Conservation (phyloP, 2,329 filamentous ascomycete species). For the Xylariaceae sp. region DNA sequence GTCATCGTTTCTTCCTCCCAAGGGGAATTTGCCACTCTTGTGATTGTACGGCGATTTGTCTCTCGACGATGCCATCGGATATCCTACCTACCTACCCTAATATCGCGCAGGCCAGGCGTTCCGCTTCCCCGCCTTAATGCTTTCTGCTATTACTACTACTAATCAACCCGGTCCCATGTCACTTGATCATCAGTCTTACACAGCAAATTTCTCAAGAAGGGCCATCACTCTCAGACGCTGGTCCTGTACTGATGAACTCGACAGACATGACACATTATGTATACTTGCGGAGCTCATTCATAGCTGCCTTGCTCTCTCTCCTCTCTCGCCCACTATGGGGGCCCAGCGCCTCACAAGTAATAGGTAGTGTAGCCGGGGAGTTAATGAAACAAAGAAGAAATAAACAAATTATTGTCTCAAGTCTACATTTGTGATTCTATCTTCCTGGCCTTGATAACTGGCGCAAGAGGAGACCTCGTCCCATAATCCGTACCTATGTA, state of each 20-base stretch:
- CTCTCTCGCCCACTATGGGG: not conserved
- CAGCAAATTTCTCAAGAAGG: conserved; percentile 2
- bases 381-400: not conserved
- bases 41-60: not conserved
- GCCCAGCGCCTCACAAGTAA: not conserved
- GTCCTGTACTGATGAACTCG: conserved; percentile 10
- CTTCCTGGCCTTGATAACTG: not conserved
- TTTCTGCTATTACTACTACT: conserved; percentile 2
- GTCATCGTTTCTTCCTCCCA: not conserved
- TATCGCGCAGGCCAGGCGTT: not conserved
- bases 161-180: conserved; percentile 1
- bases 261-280: not conserved
- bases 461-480: not conserved
- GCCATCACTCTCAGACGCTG: not conserved
- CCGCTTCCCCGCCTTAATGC: not conserved
- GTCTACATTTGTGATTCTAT: no score
- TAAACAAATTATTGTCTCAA: no score
- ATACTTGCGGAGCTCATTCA: not conserved
- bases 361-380: not conserved
- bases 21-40: not conserved
- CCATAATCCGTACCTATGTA: not conserved
- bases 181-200: conserved; percentile 8
- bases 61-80: no score
- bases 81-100: not conserved
- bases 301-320: not conserved